Evolutionary conservation across 2,329 filamentous ascomycete genomes (phyloP).

Genomic region (Calcarisporium arbuscula): DNA sequence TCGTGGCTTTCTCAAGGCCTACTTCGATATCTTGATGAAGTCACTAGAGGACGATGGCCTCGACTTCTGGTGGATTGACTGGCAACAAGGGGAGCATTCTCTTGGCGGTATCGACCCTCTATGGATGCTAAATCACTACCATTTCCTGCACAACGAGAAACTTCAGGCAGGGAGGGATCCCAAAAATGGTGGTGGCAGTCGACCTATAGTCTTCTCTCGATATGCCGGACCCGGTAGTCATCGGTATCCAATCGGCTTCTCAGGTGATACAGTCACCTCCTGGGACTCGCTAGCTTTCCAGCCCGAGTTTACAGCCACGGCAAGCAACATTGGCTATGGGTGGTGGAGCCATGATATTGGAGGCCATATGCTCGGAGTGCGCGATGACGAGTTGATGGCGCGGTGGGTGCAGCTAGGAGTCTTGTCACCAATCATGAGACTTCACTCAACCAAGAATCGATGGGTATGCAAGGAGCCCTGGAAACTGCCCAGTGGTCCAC

Average conservation of each 20-base stretch:
- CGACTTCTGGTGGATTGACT: slow-evolving; percentile 65
- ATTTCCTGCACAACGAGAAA: slow-evolving; percentile 47
- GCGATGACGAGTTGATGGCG: slow-evolving; percentile 51
- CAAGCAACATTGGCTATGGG: slow-evolving; percentile 60
- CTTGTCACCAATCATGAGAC: slow-evolving; percentile 54
- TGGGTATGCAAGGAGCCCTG: slow-evolving; percentile 60
- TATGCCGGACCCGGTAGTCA: slow-evolving; percentile 59
- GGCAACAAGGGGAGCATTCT: slow-evolving; percentile 55
- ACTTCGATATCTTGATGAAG: slow-evolving; percentile 50
- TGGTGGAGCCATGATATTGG: slow-evolving; percentile 67
- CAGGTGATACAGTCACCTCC: slow-evolving; percentile 52
- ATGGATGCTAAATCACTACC: slow-evolving; percentile 60
- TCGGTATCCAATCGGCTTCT: slow-evolving; percentile 59
- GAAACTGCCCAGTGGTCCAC: slow-evolving; percentile 28
- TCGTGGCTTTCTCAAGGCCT: slow-evolving; percentile 49
- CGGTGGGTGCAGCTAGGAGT: slow-evolving; percentile 58
- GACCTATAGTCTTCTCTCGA: slow-evolving; percentile 50
- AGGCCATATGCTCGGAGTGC: slow-evolving; percentile 51
- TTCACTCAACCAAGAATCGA: slow-evolving; percentile 51
- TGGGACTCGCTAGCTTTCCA: slow-evolving; percentile 59
- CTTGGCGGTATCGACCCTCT: slow-evolving; percentile 55
- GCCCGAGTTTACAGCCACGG: slow-evolving; percentile 60
- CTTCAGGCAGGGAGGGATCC: slow-evolving; percentile 23
- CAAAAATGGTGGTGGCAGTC: slow-evolving; percentile 24
- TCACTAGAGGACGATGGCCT: slow-evolving; percentile 48